Percentiles rank a stretch among this genome's conserved stretches.
Conservation (phyloP, 805 yeast genomes). For the Candida yuanshanica region DNA sequence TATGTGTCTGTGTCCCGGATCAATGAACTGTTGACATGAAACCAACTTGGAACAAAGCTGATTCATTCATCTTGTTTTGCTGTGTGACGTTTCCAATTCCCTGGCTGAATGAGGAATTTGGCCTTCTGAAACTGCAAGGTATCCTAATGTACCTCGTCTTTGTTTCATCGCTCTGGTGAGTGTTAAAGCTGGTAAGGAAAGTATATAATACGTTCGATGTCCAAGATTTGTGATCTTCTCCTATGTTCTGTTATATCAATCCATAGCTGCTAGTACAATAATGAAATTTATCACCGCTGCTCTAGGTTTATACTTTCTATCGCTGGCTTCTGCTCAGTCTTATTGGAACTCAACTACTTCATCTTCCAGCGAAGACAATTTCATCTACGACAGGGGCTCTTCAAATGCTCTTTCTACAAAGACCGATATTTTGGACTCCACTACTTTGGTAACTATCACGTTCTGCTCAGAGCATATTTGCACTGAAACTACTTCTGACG, state of each 20-base stretch:
- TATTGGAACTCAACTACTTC: conserved; percentile 5
- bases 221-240: not conserved
- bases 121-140: no score
- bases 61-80: not conserved
- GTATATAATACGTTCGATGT: not conserved
- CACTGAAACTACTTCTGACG: conserved; percentile 10
- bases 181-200: not conserved
- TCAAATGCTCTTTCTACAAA: not conserved
- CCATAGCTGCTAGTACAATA: not conserved
- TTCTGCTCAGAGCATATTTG: conserved; percentile 16
- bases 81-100: no score
- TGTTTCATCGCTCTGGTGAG: not conserved
- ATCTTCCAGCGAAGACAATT: conserved; percentile 4
- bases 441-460: conserved; percentile 18
- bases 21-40: not conserved
- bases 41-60: conserved; percentile 2
- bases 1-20: not conserved
- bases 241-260: not conserved
- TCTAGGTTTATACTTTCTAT: not conserved
- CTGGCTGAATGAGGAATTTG: no score
- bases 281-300: not conserved
- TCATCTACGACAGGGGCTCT: conserved; percentile 3
- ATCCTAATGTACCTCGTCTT: not conserved
- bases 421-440: not conserved
- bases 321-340: conserved; percentile 1